A percentile compares a stretch with the other conserved stretches of the same genome.
These are phyloP conservation scores for Candida adriatica DNA, from an alignment of 805 yeast species.

Conservation along the genomic window DNA sequence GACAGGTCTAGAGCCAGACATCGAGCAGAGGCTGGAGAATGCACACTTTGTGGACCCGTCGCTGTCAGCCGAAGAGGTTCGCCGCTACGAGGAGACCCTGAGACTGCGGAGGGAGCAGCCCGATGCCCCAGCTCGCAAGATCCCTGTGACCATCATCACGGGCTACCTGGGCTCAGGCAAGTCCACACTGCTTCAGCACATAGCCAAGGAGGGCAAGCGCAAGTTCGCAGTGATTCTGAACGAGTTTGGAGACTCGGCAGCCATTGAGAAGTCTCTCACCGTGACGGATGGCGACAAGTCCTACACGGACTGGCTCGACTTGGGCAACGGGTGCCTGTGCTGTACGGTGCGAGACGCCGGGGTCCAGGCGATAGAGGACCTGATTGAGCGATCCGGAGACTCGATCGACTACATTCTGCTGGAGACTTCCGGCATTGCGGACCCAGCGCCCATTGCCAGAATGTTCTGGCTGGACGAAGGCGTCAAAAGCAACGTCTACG, in stretches of 20 bases:
- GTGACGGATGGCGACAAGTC: slow-evolving; percentile 46
- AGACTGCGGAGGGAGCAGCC: slow-evolving; percentile 7
- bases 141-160: slow-evolving; percentile 89
- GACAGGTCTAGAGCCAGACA: slow-evolving; percentile 20
- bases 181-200: slow-evolving; percentile 70
- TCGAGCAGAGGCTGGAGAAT: slow-evolving; percentile 11
- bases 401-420: slow-evolving; percentile 84
- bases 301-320: slow-evolving; percentile 90
- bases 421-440: slow-evolving; percentile 96
- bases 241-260: slow-evolving; percentile 88
- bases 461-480: slow-evolving; percentile 98
- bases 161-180: slow-evolving; percentile 96
- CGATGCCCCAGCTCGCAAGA: slow-evolving; percentile 32
- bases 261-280: slow-evolving; percentile 81
- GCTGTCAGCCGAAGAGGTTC: slow-evolving; percentile 13
- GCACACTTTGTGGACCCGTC: slow-evolving; percentile 13
- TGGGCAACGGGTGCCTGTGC: slow-evolving; percentile 95
- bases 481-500: slow-evolving; percentile 70
- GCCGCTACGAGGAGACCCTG: slow-evolving; percentile 13
- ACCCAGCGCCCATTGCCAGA: slow-evolving; percentile 93
- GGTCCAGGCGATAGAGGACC: slow-evolving; percentile 85
- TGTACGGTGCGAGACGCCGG: slow-evolving; percentile 96
- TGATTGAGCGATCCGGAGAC: slow-evolving; percentile 63
- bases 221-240: slow-evolving; percentile 85
- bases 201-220: slow-evolving; percentile 64